Evolutionary conservation across 176 grass and related monocot species (phyloP), one percentile per base, ranked within the genome.

Genomic region (Triticum aestivum): DNA sequence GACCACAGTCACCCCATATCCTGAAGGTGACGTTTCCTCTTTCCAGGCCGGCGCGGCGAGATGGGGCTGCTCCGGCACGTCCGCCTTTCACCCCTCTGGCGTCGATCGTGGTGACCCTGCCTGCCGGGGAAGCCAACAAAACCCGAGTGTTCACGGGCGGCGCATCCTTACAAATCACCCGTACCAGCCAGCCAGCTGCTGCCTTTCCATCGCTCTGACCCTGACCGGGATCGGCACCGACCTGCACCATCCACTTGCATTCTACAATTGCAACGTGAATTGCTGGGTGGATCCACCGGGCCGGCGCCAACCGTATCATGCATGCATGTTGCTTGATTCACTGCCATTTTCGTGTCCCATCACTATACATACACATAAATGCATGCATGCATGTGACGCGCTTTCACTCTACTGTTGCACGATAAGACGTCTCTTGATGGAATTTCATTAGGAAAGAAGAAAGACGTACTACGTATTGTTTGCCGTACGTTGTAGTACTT

Each of bases 111-210:
- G 51, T 37, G 33, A 71, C 68, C 33, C 9, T 23, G 23, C 6
- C 20, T 20, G 73, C 13, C 62, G 14, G 61, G 42, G 18, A 87
- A 74, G 59, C 30, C 29, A 75, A 87, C 79, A 75, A 75, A 74
- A 62, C 18, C 30, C 3, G n/a, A 10, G 49, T 3, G 51, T 33
- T 88, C 86, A 88, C 86, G 86, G 86, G 79, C 69, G 8, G 86
- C 79, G 17, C 79, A 59, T 67, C 24, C 21, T 20, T 77, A 59
- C 86, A 87, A 82, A 82, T 56, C 20, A 13, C 17, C 51, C 21
- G 7, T 11, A 24, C 54, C 79, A 44, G 23, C 65, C 32, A 78
- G 15, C 30, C 15, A 61, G 73, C 45, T n/a, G 45, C 74, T 23
- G 9, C 17, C 15, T 37, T 69, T 70, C 34, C 33, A 9, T 38